Evolutionary conservation across 164 flowering plant species (phyloP), one percentile per base, ranked within the genome.

Genomic region (Nymphaea colorata): DNA sequence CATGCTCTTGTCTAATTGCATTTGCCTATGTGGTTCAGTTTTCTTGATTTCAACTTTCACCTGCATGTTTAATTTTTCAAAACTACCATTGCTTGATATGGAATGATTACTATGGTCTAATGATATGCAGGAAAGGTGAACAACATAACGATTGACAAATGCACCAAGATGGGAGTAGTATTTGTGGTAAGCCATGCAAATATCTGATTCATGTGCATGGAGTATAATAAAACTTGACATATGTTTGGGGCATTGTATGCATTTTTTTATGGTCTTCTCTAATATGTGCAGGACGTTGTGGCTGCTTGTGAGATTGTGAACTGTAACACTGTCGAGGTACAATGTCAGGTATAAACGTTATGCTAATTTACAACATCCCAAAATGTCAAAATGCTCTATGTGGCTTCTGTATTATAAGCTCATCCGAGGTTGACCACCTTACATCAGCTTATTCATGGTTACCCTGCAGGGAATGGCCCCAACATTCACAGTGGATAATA

Each of bases 301-400:
- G 99, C 98, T 62, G 99, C 98, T 71, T 95, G 83, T 82, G 99
- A 95, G 87, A 82, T 92, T 79, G 99, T 95, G 44, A 95, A 95
- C 68, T 95, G 96, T 85, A 92, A 81, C 69, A 76, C 87, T 16
- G 87, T 95, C 72, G 98, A 95, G 82, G 94, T 90, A 77, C 99
- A 95, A 72, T 95, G 97, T 61, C 97, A 92, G 98, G 99, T 92
- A 85, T 51, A 17, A 36, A 14, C 57, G 6, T 57, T 53, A 57
- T 62, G 11, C 18, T 5, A 41, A 64, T 2, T n/a, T 61, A 3
- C 4, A 61, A 36, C 64, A 61, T 61, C 64, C 16, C 8, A n/a
- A n/a, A 61, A 36, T 17, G 18, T 8, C 64, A 25, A 25, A 25
- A 25, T 25, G 36, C 36, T 25, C 36, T 25, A 25, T 25, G 36